A percentile compares a stretch with the other conserved stretches of the same genome.
Evolutionary conservation across 164 flowering plant species (phyloP).

Genomic region (Brasenia schreberi): DNA sequence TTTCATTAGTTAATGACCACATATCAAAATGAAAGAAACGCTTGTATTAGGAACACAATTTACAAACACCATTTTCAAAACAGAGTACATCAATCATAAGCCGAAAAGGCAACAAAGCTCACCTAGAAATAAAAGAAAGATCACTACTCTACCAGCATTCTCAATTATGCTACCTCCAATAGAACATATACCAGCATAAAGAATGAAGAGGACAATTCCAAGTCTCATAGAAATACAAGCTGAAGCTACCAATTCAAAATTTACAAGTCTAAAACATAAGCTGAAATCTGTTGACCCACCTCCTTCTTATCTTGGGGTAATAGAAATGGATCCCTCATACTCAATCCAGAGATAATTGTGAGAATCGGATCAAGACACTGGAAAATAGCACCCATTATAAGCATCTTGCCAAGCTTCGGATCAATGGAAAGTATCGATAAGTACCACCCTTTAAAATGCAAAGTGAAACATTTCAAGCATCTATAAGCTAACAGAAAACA

Average conservation of each 20-base stretch:
- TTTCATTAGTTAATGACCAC: no score
- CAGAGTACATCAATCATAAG: no score
- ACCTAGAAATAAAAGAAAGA: no score
- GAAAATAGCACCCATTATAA: constrained; percentile 88
- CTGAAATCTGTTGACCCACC: constrained; percentile 28
- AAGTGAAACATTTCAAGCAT: background rate
- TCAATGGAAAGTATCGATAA: constrained; percentile 93
- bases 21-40: no score
- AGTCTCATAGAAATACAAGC: background rate
- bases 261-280: background rate
- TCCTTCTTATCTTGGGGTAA: constrained; percentile 96
- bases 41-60: no score
- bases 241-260: background rate
- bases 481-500: background rate
- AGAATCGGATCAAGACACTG: constrained; percentile 92
- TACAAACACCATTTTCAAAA: no score
- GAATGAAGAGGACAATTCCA: background rate
- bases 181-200: no score
- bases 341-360: constrained; percentile 85
- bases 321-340: constrained; percentile 95
- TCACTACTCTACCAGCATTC: no score
- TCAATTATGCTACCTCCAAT: no score
- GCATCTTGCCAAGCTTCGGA: constrained; percentile 98
- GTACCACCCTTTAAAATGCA: constrained; percentile 41
- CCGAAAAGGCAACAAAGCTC: no score